phyloP scores from a whole-genome alignment of 1,284 basidiomycete species.

The Malassezia sympodialis region DNA sequence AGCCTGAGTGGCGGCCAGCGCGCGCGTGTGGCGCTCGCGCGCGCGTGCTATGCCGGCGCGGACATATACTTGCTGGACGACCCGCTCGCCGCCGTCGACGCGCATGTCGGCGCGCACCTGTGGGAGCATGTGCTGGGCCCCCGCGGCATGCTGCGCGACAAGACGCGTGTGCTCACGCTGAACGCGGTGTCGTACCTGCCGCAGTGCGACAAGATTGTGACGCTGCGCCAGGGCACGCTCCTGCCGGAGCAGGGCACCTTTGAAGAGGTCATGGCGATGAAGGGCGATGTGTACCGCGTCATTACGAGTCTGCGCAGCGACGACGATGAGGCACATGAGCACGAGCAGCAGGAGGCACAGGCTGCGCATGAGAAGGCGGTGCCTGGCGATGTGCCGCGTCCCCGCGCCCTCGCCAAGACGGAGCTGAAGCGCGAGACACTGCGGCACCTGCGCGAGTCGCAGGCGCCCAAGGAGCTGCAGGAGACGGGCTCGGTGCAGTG shows the following conservation, averaged over 20 bases:
- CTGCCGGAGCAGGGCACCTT: constrained; percentile 61
- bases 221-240: constrained; percentile 56
- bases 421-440: constrained; percentile 40
- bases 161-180: constrained; percentile 78
- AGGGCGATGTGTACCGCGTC: constrained; percentile 67
- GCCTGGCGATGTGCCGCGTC: constrained; percentile 25
- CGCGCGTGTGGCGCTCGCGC: constrained; percentile 63
- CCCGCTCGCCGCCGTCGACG: constrained; percentile 53
- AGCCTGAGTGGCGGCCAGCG: constrained; percentile 57
- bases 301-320: constrained; percentile 52
- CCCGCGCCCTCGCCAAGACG: constrained; percentile 27
- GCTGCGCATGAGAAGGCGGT: constrained; percentile 9
- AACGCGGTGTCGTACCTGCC: constrained; percentile 77
- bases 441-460: constrained; percentile 40
- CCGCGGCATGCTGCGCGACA: constrained; percentile 64
- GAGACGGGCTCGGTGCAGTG: constrained; percentile 39
- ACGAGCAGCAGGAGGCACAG: neutral
- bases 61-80: constrained; percentile 59
- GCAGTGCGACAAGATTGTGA: constrained; percentile 68
- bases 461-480: constrained; percentile 34
- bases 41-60: constrained; percentile 50
- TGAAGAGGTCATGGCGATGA: constrained; percentile 55
- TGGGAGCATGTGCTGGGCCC: constrained; percentile 83
- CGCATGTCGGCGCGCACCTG: constrained; percentile 57
- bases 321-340: neutral